Conservation (phyloP, 2,329 filamentous ascomycete genomes). For the Penicillium sp. region DNA sequence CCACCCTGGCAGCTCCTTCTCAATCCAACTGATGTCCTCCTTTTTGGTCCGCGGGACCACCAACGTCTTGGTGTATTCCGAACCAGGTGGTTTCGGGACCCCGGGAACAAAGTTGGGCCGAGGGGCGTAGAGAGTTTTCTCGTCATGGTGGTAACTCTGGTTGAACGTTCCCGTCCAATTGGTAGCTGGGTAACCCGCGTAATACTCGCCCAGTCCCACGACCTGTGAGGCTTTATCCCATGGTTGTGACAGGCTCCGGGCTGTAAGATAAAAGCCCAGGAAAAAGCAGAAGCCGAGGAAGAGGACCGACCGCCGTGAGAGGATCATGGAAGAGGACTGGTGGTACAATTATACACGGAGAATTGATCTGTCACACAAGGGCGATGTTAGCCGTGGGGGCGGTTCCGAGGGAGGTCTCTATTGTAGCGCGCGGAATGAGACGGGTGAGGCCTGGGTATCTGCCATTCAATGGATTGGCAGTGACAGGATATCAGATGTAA, state of each 20-base stretch:
- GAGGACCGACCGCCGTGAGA: conserved; percentile 29
- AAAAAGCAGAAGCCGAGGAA: conserved; percentile 33
- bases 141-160: conserved; percentile 11
- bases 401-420: not conserved
- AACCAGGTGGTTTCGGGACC: conserved; percentile 41
- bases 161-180: conserved; percentile 14
- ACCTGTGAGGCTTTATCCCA: conserved; percentile 35
- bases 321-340: conserved; percentile 27
- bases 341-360: conserved; percentile 9
- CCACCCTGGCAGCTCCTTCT: conserved; percentile 48
- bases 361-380: conserved; percentile 14
- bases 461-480: not conserved
- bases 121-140: conserved; percentile 26
- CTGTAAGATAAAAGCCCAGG: conserved; percentile 26
- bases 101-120: conserved; percentile 33
- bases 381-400: conserved; percentile 6
- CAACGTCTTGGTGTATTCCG: conserved; percentile 51
- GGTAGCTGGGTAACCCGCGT: conserved; percentile 10
- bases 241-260: conserved; percentile 29
- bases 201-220: conserved; percentile 36
- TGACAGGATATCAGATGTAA: not conserved
- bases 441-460: not conserved
- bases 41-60: conserved; percentile 51
- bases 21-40: conserved; percentile 54
- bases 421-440: not conserved